Evolutionary conservation across 495 filamentous ascomycete species (phyloP).

Genomic region (Xylaria bambusicola): DNA sequence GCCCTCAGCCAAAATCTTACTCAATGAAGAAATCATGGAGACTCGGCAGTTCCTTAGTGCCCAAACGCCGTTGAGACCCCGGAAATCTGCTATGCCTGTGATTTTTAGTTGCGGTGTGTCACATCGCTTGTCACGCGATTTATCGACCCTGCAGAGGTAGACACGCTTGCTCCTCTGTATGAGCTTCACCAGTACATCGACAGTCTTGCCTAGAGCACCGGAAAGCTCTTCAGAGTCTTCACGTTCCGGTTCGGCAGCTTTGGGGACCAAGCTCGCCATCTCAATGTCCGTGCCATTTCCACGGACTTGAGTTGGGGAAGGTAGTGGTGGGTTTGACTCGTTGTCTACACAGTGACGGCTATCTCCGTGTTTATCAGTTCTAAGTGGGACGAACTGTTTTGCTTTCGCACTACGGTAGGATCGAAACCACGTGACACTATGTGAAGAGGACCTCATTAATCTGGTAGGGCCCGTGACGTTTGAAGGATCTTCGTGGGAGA

Average conservation of each 20-base stretch:
- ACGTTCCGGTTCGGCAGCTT: constrained; percentile 38
- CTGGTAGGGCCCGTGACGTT: not conserved
- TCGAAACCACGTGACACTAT: constrained; percentile 1
- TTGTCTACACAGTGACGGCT: too few relatives aligned
- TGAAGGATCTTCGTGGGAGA: too few relatives aligned
- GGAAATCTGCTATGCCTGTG: constrained; percentile 49
- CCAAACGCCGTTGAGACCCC: constrained; percentile 48
- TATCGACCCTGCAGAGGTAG: constrained; percentile 44
- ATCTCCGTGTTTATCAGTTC: too few relatives aligned
- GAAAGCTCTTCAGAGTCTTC: constrained; percentile 36
- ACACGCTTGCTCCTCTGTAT: constrained; percentile 48
- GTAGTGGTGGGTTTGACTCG: too few relatives aligned
- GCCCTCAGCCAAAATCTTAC: not conserved
- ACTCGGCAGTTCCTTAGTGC: too few relatives aligned
- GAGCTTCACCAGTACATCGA: constrained; percentile 33
- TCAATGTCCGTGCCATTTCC: not conserved
- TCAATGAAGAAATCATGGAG: too few relatives aligned
- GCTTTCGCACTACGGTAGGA: not conserved
- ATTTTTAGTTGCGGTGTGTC: not conserved
- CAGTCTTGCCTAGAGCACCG: constrained; percentile 37
- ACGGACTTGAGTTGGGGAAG: too few relatives aligned
- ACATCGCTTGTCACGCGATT: not conserved
- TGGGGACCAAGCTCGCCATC: constrained; percentile 43
- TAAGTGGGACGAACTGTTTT: not conserved
- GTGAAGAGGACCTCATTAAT: not conserved